Evolutionary conservation across 129 eudicot species (phyloP), one percentile per base, ranked within the genome.

Genomic region (Flaveria brownii): DNA sequence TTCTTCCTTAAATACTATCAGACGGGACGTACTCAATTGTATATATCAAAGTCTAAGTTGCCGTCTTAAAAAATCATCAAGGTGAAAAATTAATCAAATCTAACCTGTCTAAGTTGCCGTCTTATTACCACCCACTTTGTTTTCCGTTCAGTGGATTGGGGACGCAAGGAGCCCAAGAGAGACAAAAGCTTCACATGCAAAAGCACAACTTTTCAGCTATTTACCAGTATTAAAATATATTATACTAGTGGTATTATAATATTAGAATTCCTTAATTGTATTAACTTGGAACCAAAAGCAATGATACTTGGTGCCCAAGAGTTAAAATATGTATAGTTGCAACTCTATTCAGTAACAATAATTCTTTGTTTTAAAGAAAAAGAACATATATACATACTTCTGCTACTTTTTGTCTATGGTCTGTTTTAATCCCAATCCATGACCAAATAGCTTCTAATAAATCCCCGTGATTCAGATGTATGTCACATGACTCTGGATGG

Each of bases 361-460:
- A 60, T 12, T 60, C 62, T 60, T 25, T 71, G 46, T 33, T 28
- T 2, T 12, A 52, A 50, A 23, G 62, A 30, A 47, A 47, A 47
- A 8, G 42, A 54, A 20, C 36, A 52, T 9, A 52, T 79, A 74
- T 22, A 57, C 76, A 36, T 82, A 93, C 98, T 84, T 93, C 98
- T 50, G 96, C 96, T 59, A 93, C 97, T 93, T 93, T 93, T 71
- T 80, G 88, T 75, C 96, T 87, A 77, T 87, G 82, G 68, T 90
- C 90, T 15, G 89, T 74, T 78, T 75, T 87, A 63, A 93, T 88
- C 69, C 98, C 98, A 50, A 88, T 74, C 98, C 98, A 93, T 25
- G 88, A 87, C 98, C 98, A 93, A 60, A 93, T 86, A 66, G 97
- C 97, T 51, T 93, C 98, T 84, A 90, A 77, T 46, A 93, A 78